Percentiles rank a stretch among this genome's conserved stretches.
phyloP scores from a whole-genome alignment of 805 yeast species.

The Candida koratica region DNA sequence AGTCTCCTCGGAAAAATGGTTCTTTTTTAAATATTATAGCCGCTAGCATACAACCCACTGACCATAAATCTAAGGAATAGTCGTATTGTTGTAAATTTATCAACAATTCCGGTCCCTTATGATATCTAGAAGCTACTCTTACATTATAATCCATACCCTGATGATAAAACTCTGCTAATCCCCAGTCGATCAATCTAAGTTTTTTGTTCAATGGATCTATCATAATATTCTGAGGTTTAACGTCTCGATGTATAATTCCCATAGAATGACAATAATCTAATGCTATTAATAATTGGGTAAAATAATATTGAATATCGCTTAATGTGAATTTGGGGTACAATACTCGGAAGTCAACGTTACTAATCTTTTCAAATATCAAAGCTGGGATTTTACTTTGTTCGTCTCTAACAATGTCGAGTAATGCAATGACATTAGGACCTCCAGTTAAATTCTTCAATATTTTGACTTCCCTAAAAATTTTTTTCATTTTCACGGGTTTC shows the following conservation, averaged over 20 bases:
- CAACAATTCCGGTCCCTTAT: slow-evolving; percentile 86
- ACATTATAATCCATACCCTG: slow-evolving; percentile 86
- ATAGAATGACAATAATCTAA: slow-evolving; percentile 85
- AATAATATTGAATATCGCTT: slow-evolving; percentile 74
- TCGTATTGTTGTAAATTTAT: slow-evolving; percentile 82
- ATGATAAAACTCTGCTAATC: slow-evolving; percentile 89
- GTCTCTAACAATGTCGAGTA: slow-evolving; percentile 85
- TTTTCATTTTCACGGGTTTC: slow-evolving; percentile 90
- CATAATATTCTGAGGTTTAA: slow-evolving; percentile 92
- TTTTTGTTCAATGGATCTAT: slow-evolving; percentile 67
- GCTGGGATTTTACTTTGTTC: slow-evolving; percentile 83
- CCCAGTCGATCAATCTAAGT: slow-evolving; percentile 88
- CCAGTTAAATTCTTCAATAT: slow-evolving; percentile 79
- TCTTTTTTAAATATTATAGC: slow-evolving; percentile 84
- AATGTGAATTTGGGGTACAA: slow-evolving; percentile 77
- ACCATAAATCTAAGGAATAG: slow-evolving; percentile 87
- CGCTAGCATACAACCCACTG: slow-evolving; percentile 87
- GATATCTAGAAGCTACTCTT: slow-evolving; percentile 86
- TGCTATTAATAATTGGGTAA: slow-evolving; percentile 76
- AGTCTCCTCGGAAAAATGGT: slow-evolving; percentile 88
- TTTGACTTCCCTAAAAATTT: slow-evolving; percentile 86
- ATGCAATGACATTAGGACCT: slow-evolving; percentile 75
- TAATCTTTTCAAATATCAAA: slow-evolving; percentile 76
- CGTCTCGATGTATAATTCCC: slow-evolving; percentile 95
- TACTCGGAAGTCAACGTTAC: slow-evolving; percentile 81